phyloP scores from a whole-genome alignment of 331 rosid species.

The Quercus tomentella region DNA sequence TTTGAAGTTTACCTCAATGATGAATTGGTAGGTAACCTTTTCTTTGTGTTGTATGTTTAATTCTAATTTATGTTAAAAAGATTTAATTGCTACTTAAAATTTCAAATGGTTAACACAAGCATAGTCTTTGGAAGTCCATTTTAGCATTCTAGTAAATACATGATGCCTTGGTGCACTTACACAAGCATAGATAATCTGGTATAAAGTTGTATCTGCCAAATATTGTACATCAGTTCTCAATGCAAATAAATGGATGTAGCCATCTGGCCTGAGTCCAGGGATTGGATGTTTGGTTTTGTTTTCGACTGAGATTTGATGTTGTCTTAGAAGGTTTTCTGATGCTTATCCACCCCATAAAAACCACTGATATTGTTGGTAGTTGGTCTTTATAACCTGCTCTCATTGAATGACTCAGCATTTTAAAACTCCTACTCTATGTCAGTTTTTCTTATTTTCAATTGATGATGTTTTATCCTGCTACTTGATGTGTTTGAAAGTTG shows the following conservation, averaged over 20 bases:
- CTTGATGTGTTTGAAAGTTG: neutral
- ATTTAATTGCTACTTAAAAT: neutral
- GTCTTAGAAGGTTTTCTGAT: neutral
- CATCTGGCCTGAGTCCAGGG: neutral
- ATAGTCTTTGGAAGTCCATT: neutral
- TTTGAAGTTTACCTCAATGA: slow-evolving; percentile 75
- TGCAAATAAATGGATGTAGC: neutral
- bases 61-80: neutral
- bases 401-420: neutral
- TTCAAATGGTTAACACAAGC: neutral
- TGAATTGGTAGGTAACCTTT: slow-evolving; percentile 62
- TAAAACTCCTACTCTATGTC: neutral
- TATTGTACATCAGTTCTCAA: neutral
- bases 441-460: neutral
- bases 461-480: neutral
- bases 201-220: neutral
- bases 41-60: neutral
- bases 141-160: neutral
- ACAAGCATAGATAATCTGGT: neutral
- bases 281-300: neutral
- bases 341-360: neutral
- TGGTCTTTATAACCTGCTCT: neutral
- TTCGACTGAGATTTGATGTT: neutral
- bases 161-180: neutral
- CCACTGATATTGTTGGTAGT: neutral